phyloP scores from a whole-genome alignment of 495 filamentous ascomycete species.

The Aspergillus egyptiacus region DNA sequence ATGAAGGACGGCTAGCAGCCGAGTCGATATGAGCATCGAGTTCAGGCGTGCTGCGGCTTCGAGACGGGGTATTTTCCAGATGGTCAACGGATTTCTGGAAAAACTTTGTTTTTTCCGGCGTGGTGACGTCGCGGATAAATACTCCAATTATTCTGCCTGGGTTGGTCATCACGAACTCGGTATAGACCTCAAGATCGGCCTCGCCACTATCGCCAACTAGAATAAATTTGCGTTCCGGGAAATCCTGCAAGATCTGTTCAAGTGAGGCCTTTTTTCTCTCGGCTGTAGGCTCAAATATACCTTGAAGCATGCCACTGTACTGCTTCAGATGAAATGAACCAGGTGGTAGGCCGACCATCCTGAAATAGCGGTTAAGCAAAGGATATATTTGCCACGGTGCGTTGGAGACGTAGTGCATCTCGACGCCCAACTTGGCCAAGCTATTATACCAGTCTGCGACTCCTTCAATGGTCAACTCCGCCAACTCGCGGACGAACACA shows the following conservation, averaged over 20 bases:
- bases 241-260: conserved; percentile 80
- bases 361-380: conserved; percentile 75
- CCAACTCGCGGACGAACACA: conserved; percentile 81
- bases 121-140: conserved; percentile 94
- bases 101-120: conserved; percentile 58
- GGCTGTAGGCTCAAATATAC: conserved; percentile 95
- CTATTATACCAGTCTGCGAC: conserved; percentile 83
- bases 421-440: conserved; percentile 71
- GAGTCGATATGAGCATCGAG: conserved; percentile 26
- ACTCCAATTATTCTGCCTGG: conserved; percentile 75
- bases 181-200: conserved; percentile 95
- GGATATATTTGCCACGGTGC: conserved; percentile 96
- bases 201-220: conserved; percentile 94
- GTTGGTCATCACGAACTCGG: conserved; percentile 77
- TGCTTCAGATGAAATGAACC: conserved; percentile 94
- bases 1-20: conserved; percentile 24
- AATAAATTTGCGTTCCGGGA: conserved; percentile 83
- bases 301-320: conserved; percentile 91
- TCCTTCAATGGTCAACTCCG: conserved; percentile 73
- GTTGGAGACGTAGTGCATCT: conserved; percentile 88
- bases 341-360: conserved; percentile 68
- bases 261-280: conserved; percentile 86
- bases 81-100: conserved; percentile 64
- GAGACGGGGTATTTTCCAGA: conserved; percentile 17
- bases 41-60: conserved; percentile 27